Evolutionary conservation across 2,329 filamentous ascomycete genomes (phyloP).

Genomic region (Knufia petricola): DNA sequence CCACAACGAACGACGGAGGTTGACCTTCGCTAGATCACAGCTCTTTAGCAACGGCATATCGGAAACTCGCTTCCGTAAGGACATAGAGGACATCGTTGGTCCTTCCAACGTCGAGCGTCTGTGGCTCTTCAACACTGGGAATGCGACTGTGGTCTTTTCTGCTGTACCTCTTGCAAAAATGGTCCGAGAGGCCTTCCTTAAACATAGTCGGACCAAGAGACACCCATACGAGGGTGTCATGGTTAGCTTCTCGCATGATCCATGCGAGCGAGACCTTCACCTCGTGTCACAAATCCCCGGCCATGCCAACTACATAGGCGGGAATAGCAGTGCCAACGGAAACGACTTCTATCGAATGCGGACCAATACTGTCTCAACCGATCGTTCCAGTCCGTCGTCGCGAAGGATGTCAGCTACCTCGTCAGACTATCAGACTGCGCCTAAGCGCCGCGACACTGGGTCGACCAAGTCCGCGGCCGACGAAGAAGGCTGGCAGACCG

Average conservation of each 20-base stretch:
- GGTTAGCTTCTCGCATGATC: conserved; percentile 32
- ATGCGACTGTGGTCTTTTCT: conserved; percentile 33
- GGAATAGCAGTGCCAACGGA: conserved; percentile 1
- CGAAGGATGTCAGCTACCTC: neutral
- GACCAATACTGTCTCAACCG: neutral
- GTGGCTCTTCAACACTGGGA: conserved; percentile 35
- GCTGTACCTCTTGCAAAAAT: conserved; percentile 28
- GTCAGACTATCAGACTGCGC: neutral
- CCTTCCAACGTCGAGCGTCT: conserved; percentile 31
- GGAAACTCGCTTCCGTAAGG: conserved; percentile 28
- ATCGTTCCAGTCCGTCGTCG: neutral
- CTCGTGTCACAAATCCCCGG: conserved; percentile 24
- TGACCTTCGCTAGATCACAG: conserved; percentile 33
- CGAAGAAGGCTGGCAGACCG: conserved; percentile 15
- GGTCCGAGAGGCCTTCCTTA: conserved; percentile 28
- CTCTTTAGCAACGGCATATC: conserved; percentile 30
- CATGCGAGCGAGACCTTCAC: conserved; percentile 32
- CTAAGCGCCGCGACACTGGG: conserved; percentile 3
- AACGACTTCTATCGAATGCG: neutral
- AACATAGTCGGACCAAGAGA: conserved; percentile 21
- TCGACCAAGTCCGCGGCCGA: neutral
- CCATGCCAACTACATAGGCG: neutral
- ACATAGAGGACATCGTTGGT: conserved; percentile 28
- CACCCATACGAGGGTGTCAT: conserved; percentile 28
- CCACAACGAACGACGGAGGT: conserved; percentile 31